Conservation (phyloP, 1,139 yeast genomes). For the Pichia sp. region DNA sequence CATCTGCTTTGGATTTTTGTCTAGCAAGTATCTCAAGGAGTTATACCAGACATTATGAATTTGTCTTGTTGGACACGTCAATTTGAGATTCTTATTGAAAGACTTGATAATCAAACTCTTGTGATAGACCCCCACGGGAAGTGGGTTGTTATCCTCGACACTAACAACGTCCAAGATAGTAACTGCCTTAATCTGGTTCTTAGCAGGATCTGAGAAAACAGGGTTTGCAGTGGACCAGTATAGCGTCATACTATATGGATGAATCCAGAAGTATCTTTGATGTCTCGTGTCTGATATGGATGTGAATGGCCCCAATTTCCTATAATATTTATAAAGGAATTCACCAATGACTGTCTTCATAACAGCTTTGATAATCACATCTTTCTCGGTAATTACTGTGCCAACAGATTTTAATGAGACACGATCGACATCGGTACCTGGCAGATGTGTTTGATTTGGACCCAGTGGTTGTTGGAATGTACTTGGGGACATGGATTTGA, state of each 20-base stretch:
- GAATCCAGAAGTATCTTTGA: conserved; percentile 93
- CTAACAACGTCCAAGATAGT: conserved; percentile 77
- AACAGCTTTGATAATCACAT: conserved; percentile 75
- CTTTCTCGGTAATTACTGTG: conserved; percentile 66
- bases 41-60: conserved; percentile 92
- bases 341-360: conserved; percentile 95
- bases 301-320: conserved; percentile 67
- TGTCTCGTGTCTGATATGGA: conserved; percentile 78
- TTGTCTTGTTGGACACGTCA: conserved; percentile 83
- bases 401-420: conserved; percentile 34
- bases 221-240: conserved; percentile 90
- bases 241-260: conserved; percentile 84
- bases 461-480: neutral
- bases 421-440: conserved; percentile 8
- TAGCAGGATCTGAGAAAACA: conserved; percentile 59
- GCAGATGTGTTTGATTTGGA: conserved; percentile 4
- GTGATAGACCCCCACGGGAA: conserved; percentile 85
- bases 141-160: conserved; percentile 77
- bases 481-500: neutral
- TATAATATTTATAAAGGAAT: conserved; percentile 77
- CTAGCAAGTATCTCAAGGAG: conserved; percentile 69
- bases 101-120: conserved; percentile 77
- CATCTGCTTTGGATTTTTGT: conserved; percentile 59
- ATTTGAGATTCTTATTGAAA: conserved; percentile 57
- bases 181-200: conserved; percentile 65